Conservation (phyloP, 305 asterid genomes). For the Fraxinus dipetala region DNA sequence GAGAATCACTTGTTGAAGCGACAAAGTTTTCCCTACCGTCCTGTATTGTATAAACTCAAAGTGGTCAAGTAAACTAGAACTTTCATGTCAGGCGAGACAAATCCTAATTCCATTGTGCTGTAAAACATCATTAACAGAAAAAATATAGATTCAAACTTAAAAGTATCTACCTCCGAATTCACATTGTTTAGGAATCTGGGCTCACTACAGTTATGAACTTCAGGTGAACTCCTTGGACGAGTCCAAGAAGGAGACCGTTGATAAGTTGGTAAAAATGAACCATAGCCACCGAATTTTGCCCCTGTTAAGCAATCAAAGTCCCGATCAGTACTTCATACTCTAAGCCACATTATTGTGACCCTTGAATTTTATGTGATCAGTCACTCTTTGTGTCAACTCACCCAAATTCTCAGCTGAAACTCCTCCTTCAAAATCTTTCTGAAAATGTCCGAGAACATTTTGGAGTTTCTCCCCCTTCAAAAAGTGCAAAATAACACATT, state of each 20-base stretch:
- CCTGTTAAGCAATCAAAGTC: conserved; percentile 52
- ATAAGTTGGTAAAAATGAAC: conserved; percentile 89
- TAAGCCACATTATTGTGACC: conserved; percentile 6
- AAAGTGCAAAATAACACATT: conserved; percentile 24
- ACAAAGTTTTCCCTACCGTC: conserved; percentile 55
- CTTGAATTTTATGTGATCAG: conserved; percentile 8
- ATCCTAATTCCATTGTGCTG: neutral
- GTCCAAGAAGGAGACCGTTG: conserved; percentile 80
- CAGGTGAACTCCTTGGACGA: conserved; percentile 54
- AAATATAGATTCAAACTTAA: conserved; percentile 13
- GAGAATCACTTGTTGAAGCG: conserved; percentile 53
- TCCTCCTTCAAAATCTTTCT: conserved; percentile 97
- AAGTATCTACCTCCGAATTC: conserved; percentile 54
- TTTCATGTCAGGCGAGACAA: conserved; percentile 18
- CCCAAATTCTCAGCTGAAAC: conserved; percentile 98
- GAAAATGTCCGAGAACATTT: conserved; percentile 87
- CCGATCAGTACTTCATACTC: conserved; percentile 30
- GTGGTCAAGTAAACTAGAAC: conserved; percentile 29
- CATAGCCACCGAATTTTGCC: conserved; percentile 92
- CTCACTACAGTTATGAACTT: conserved; percentile 37
- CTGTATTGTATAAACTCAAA: conserved; percentile 46
- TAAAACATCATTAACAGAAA: neutral
- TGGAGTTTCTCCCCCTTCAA: conserved; percentile 91
- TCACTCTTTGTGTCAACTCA: conserved; percentile 37
- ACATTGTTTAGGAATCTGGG: conserved; percentile 54